Conservation (phyloP, 352 stramenopile genomes). For the Globisporangium spiculum region DNA sequence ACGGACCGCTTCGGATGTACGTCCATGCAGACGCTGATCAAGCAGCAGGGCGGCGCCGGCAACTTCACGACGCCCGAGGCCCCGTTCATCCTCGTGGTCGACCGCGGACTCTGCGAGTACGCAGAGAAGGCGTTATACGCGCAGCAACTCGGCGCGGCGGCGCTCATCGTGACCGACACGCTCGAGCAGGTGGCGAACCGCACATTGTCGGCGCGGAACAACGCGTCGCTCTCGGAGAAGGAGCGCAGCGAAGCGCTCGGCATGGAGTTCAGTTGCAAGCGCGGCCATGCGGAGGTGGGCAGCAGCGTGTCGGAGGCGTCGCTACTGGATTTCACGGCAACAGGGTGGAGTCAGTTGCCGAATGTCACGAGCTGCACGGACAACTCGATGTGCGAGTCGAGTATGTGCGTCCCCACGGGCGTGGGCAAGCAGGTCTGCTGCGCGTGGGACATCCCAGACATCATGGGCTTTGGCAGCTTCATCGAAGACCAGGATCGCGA, state of each 20-base stretch:
- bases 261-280: conserved; percentile 62
- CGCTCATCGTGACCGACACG: conserved; percentile 77
- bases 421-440: conserved; percentile 64
- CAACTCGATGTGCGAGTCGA: conserved; percentile 44
- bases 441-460: conserved; percentile 72
- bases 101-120: conserved; percentile 74
- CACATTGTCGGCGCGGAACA: conserved; percentile 20
- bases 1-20: conserved; percentile 55
- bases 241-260: conserved; percentile 24
- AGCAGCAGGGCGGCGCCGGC: conserved; percentile 11
- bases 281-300: conserved; percentile 33
- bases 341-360: conserved; percentile 32
- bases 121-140: conserved; percentile 71
- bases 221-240: conserved; percentile 22
- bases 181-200: conserved; percentile 70
- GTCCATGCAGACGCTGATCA: conserved; percentile 27
- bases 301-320: conserved; percentile 19
- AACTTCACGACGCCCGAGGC: conserved; percentile 23
- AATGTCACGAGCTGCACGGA: conserved; percentile 44
- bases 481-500: conserved; percentile 30
- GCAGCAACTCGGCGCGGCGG: conserved; percentile 56
- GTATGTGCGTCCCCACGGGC: conserved; percentile 61
- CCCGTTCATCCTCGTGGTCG: conserved; percentile 67
- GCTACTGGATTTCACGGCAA: conserved; percentile 27
- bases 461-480: conserved; percentile 56